Evolutionary conservation across 2,329 filamentous ascomycete species (phyloP), one percentile per base, ranked within the genome.

Genomic region (Tricladium varicosporioides): DNA sequence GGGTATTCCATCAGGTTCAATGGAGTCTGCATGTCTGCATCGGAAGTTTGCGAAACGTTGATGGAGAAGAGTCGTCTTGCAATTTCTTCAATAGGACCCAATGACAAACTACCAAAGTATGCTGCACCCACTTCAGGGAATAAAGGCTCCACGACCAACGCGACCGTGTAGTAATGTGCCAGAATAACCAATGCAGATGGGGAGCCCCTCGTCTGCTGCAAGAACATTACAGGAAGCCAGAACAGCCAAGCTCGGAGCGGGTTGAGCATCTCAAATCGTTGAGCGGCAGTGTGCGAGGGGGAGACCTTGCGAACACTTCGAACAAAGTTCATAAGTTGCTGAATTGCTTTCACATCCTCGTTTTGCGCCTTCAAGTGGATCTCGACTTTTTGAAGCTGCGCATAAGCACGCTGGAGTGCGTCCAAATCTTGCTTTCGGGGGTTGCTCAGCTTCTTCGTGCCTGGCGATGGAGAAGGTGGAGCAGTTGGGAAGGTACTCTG

Each of bases 201-300:
- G 63, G 93, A 91, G 36, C 84, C 84, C 51, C 87, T 85, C 48
- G 87, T 88, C 62, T 86, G 85, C 70, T 93, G 88, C 22, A 97
- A 80, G 66, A 92, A 88, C 63, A 86, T 85, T 33, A 96, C 86
- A 0, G 94, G 94, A 54, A 96, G 84, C 92, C 93, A 97, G 75
- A 97, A 96, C 14, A 97, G 83, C 92, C 93, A 97, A 65, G 90
- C 89, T 54, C 92, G 84, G 58, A 99, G 81, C 9, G 91, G 87
- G 62, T 95, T 92, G 10, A 97, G 83, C 62, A 92, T 89, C 68
- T 92, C 88, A 70, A 97, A 97, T 69, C 96, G 91, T 70, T 95
- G 86, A 61, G 91, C 87, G 19, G 92, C 85, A 19, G 86, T 84
- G 62, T 88, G 80, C 11, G 81, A 80, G 4, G 86, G 84, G 69